These are phyloP conservation scores for Aspergillaceae sp. DNA, from an alignment of 2,329 filamentous ascomycete genomes.

Conservation along the genomic window DNA sequence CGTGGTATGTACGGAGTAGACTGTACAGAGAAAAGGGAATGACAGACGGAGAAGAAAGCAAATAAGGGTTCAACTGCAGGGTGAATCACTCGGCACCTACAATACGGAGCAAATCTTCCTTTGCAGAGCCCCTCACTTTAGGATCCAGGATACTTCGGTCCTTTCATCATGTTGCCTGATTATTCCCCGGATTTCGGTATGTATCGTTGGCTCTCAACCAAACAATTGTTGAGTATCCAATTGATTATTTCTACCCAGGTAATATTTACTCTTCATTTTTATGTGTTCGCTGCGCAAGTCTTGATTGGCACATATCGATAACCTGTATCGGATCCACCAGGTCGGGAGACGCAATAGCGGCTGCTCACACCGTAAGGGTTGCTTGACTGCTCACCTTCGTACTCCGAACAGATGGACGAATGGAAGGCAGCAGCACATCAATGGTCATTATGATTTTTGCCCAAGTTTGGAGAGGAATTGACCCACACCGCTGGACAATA, in stretches of 20 bases:
- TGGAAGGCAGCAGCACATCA: too few species aligned
- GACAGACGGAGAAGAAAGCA: neutral
- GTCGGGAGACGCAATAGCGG: conserved; percentile 8
- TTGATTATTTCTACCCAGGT: neutral
- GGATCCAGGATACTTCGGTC: too few species aligned
- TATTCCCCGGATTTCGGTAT: too few species aligned
- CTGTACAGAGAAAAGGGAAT: neutral
- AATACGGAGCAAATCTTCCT: neutral
- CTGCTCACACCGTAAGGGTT: conserved; percentile 7
- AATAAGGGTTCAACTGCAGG: neutral
- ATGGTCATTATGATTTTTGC: neutral
- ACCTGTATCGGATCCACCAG: conserved; percentile 11
- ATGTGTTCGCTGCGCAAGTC: neutral
- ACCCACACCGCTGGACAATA: neutral
- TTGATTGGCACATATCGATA: conserved; percentile 3
- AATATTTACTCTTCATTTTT: neutral
- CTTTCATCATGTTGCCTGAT: too few species aligned
- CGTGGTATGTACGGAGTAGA: neutral
- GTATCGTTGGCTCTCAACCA: too few species aligned
- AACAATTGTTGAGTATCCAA: too few species aligned
- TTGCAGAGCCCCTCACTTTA: neutral
- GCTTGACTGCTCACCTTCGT: conserved; percentile 13
- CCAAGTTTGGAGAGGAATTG: conserved; percentile 2
- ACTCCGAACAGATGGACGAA: neutral
- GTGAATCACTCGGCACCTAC: neutral